Conservation (phyloP, 1,284 basidiomycete species). For the Melampsora abietis-canadensis region DNA sequence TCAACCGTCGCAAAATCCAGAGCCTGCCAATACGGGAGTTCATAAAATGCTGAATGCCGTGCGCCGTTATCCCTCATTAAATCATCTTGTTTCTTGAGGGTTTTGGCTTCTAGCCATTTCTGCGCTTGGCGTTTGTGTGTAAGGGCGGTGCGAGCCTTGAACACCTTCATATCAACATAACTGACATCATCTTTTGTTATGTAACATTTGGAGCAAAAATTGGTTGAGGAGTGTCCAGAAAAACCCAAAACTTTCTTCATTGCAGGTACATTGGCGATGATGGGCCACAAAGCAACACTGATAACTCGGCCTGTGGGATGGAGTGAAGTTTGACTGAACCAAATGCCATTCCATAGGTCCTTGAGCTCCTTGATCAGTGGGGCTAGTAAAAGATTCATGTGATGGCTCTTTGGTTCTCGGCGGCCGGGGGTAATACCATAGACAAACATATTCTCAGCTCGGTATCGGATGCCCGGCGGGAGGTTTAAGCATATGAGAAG, state of each 20-base stretch:
- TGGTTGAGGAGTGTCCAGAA: slow-evolving; percentile 13
- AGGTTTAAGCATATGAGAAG: slow-evolving; percentile 27
- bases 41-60: too few species aligned
- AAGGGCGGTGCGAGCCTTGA: background rate
- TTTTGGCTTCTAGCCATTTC: too few species aligned
- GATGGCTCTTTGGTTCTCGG: slow-evolving; percentile 40
- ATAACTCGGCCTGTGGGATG: slow-evolving; percentile 11
- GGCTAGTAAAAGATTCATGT: slow-evolving; percentile 51
- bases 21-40: too few species aligned
- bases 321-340: slow-evolving; percentile 14
- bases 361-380: slow-evolving; percentile 52
- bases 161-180: background rate
- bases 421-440: slow-evolving; percentile 53
- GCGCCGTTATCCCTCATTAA: too few species aligned
- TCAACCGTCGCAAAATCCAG: too few species aligned
- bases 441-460: slow-evolving; percentile 54
- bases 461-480: slow-evolving; percentile 52
- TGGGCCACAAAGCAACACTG: background rate
- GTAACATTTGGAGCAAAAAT: slow-evolving; percentile 16
- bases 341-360: slow-evolving; percentile 48
- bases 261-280: slow-evolving; percentile 23
- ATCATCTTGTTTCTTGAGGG: too few species aligned
- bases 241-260: background rate
- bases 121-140: too few species aligned
- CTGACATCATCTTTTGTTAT: slow-evolving; percentile 2